These are phyloP conservation scores for Penicillium freii DNA, from an alignment of 2,329 filamentous ascomycete species.

Conservation along the genomic window DNA sequence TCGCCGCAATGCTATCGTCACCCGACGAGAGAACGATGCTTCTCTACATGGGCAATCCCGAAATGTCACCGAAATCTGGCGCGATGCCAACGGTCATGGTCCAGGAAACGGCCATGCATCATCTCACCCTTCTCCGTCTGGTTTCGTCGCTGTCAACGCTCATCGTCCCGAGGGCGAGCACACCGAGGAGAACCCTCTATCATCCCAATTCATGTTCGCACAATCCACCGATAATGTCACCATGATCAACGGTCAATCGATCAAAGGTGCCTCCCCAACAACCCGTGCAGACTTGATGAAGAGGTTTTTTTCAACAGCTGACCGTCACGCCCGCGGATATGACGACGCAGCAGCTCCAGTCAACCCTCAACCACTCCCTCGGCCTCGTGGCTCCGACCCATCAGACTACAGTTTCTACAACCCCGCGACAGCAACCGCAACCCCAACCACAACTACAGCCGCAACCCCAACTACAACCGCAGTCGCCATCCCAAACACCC, in stretches of 20 bases:
- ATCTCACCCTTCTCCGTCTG: conserved; percentile 48
- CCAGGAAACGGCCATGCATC: conserved; percentile 25
- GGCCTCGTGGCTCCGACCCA: conserved; percentile 35
- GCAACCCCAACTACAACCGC: conserved; percentile 46
- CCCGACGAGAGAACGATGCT: conserved; percentile 54
- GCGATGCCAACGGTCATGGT: conserved; percentile 34
- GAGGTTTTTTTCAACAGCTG: conserved; percentile 61
- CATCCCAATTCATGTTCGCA: conserved; percentile 42
- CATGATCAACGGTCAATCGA: conserved; percentile 48
- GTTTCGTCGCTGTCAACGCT: conserved; percentile 61
- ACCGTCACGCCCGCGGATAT: conserved; percentile 48
- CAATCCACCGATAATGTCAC: conserved; percentile 47
- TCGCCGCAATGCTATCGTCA: conserved; percentile 69
- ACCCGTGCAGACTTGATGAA: conserved; percentile 61
- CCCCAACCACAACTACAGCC: background rate
- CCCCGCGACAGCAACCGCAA: conserved; percentile 42
- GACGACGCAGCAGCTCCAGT: conserved; percentile 30
- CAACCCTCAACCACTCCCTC: conserved; percentile 31
- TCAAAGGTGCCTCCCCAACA: conserved; percentile 55
- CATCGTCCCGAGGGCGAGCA: conserved; percentile 41
- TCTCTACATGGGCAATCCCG: conserved; percentile 33
- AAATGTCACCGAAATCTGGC: conserved; percentile 39
- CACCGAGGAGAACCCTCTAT: conserved; percentile 31
- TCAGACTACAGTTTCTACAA: conserved; percentile 43
- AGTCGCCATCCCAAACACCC: conserved; percentile 56